A percentile compares a stretch with the other conserved stretches of the same genome.
These are phyloP conservation scores for Nakataea oryzae DNA, from an alignment of 2,329 filamentous ascomycete genomes.

Conservation along the genomic window DNA sequence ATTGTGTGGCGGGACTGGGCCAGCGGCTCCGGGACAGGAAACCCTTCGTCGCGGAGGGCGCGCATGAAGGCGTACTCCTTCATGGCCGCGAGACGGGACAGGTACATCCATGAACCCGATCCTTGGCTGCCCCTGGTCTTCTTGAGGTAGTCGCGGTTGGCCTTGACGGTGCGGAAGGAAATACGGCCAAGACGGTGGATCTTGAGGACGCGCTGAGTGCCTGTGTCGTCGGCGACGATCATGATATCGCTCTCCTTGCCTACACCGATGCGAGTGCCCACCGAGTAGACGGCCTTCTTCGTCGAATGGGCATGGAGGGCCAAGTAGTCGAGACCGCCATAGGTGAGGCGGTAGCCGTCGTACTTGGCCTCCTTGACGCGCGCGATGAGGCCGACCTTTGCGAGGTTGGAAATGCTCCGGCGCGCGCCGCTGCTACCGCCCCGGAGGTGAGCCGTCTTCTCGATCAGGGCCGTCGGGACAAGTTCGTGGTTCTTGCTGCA, in stretches of 20 bases:
- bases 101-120: slow-evolving; percentile 88
- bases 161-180: slow-evolving; percentile 92
- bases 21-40: slow-evolving; percentile 80
- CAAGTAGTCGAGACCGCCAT: slow-evolving; percentile 96
- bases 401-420: slow-evolving; percentile 78
- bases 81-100: slow-evolving; percentile 82
- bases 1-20: slow-evolving; percentile 90
- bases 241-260: slow-evolving; percentile 98
- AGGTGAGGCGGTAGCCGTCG: slow-evolving; percentile 92
- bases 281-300: slow-evolving; percentile 72
- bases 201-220: slow-evolving; percentile 76
- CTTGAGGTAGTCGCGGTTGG: slow-evolving; percentile 89
- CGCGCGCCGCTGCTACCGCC: slow-evolving; percentile 72
- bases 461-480: slow-evolving; percentile 82
- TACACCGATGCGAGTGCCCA: slow-evolving; percentile 89
- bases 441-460: slow-evolving; percentile 70
- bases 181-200: slow-evolving; percentile 93
- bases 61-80: slow-evolving; percentile 96
- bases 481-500: slow-evolving; percentile 96
- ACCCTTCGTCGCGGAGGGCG: slow-evolving; percentile 70
- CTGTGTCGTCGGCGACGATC: slow-evolving; percentile 73
- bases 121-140: slow-evolving; percentile 55
- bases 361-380: slow-evolving; percentile 94
- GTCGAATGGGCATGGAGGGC: slow-evolving; percentile 83
- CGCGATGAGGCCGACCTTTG: slow-evolving; percentile 85